Evolutionary conservation across 129 eudicot species (phyloP), one percentile per base, ranked within the genome.

Genomic region (Chrysanthemum seticuspe): DNA sequence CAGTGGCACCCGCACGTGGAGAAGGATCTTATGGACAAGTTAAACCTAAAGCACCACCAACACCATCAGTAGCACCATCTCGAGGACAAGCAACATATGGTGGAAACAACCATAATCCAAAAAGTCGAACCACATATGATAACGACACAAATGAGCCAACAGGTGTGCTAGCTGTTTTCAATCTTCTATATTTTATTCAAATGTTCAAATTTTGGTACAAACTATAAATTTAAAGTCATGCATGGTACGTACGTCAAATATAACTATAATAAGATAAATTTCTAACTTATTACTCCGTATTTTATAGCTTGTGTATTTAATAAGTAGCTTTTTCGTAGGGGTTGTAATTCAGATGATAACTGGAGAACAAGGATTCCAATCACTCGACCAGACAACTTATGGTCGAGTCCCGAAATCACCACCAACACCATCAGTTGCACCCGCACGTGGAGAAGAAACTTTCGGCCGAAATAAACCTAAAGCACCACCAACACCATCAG

Each of bases 21-120:
- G 13, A 68, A 7, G 27, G 23, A 6, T 50, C 64, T 34, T 71
- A 16, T 6, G 19, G 36, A 11, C 52, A 53, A 31, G 74, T n/a
- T 70, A 31, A 55, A 11, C 74, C 74, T 53, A 70, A 55, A 54
- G 1, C 74, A 70, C 74, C 74, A 15, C 53, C 64, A 47, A 11
- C 74, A 1, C 53, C 65, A 0, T 15, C n/a, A 56, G 13, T 56
- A 36, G 64, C 75, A 56, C 75, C 75, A 0, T 11, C 65, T 1
- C 47, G 23, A 0, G 76, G 67, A 10, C 67, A 71, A 47, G 13
- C 25, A 2, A 72, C 67, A 18, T 71, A 71, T 31, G 56, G 75
- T 18, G 40, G 40, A 56, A 34, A 56, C 15, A 34, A 70, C 40
- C 57, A 12, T 6, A 71, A 54, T 4, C 16, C 51, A 36, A n/a